Percentiles rank a stretch among this genome's conserved stretches.
Conservation (phyloP, 805 yeast species). For the Maudiozyma pseudohumilis region DNA sequence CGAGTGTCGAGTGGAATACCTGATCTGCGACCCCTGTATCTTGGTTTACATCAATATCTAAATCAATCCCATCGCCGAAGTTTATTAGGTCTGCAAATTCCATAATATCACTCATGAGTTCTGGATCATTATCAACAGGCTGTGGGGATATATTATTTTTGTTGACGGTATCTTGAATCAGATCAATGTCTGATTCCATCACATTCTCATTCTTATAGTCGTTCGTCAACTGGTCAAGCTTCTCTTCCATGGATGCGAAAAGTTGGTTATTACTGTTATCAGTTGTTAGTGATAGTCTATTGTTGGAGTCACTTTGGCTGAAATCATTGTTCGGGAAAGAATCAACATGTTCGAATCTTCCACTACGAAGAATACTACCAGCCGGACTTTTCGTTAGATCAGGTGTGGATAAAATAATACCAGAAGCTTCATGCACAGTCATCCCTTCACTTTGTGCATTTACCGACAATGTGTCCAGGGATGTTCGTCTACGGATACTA, state of each 20-base stretch:
- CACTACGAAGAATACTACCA: conserved; percentile 29
- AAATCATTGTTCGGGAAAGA: background rate
- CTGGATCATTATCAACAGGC: conserved; percentile 21
- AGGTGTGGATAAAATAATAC: conserved; percentile 26
- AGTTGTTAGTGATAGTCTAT: background rate
- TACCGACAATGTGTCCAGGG: conserved; percentile 28
- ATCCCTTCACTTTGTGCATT: conserved; percentile 40
- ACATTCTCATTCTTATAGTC: conserved; percentile 13
- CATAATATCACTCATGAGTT: conserved; percentile 33
- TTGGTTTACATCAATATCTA: conserved; percentile 26
- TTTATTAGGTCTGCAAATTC: conserved; percentile 39
- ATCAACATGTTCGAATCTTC: conserved; percentile 16
- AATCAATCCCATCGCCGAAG: conserved; percentile 35
- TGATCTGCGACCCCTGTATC: background rate
- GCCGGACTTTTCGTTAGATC: conserved; percentile 31
- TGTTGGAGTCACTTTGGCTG: background rate
- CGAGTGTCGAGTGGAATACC: conserved; percentile 5
- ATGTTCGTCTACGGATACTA: conserved; percentile 24
- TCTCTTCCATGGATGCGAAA: conserved; percentile 23
- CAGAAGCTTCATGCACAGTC: conserved; percentile 33
- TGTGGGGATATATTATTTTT: background rate
- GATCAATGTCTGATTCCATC: background rate
- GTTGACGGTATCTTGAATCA: background rate
- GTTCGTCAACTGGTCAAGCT: conserved; percentile 16
- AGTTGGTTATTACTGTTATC: conserved; percentile 4